Percentiles rank a stretch among this genome's conserved stretches.
phyloP scores from a whole-genome alignment of 371 early-diverging fungal genomes.

The Lichtheimia ramosa region DNA sequence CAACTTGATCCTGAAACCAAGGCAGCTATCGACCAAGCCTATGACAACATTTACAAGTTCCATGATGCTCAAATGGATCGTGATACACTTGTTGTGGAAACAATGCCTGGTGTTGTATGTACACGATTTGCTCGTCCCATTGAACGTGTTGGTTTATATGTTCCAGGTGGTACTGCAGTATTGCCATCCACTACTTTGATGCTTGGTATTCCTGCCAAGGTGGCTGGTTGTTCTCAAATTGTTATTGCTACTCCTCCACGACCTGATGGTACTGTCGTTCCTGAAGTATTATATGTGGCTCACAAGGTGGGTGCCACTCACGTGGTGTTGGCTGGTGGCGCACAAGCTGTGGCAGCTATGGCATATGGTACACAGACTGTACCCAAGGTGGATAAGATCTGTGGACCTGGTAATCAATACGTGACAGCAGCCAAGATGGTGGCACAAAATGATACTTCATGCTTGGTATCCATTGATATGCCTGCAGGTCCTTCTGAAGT shows the following conservation, averaged over 20 bases:
- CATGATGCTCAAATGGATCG: slow-evolving; percentile 90
- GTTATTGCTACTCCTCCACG: slow-evolving; percentile 97
- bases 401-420: slow-evolving; percentile 98
- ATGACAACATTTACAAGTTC: slow-evolving; percentile 90
- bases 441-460: slow-evolving; percentile 88
- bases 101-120: slow-evolving; percentile 96
- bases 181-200: slow-evolving; percentile 94
- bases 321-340: slow-evolving; percentile 94
- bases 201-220: slow-evolving; percentile 97
- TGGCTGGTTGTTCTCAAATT: slow-evolving; percentile 94
- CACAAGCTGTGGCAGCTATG: slow-evolving; percentile 98
- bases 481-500: slow-evolving; percentile 98
- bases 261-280: slow-evolving; percentile 86
- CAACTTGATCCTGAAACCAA: slow-evolving; percentile 68
- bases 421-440: slow-evolving; percentile 98
- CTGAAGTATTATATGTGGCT: slow-evolving; percentile 98
- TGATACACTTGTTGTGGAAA: slow-evolving; percentile 80
- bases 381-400: slow-evolving; percentile 98
- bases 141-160: slow-evolving; percentile 94
- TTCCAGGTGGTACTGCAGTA: slow-evolving; percentile 98
- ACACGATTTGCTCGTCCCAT: slow-evolving; percentile 91
- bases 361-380: slow-evolving; percentile 95
- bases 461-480: slow-evolving; percentile 96
- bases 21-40: slow-evolving; percentile 92
- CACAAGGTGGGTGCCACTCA: slow-evolving; percentile 92